These are phyloP conservation scores for Dinochytrium kinnereticum DNA, from an alignment of 371 early-diverging fungal genomes.

Conservation along the genomic window DNA sequence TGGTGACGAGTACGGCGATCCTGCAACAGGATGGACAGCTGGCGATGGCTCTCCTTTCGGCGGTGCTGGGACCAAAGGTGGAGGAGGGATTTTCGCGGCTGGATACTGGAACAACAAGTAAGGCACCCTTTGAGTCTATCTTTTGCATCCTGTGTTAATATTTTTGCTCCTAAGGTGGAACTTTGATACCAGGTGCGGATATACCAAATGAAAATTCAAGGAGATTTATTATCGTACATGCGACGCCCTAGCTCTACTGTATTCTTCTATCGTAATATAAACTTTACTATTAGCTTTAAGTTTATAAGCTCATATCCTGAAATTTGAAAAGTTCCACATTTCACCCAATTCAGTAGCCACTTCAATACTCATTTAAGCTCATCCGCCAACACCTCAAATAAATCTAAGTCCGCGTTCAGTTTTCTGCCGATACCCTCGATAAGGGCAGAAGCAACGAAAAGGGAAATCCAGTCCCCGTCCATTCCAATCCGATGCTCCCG, in stretches of 20 bases:
- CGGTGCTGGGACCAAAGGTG: slow-evolving; percentile 51
- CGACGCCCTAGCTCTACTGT: background rate
- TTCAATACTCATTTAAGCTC: background rate
- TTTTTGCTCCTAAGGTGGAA: slow-evolving; percentile 38
- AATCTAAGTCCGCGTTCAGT: slow-evolving; percentile 1
- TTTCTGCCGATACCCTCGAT: slow-evolving; percentile 91
- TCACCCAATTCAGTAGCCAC: background rate
- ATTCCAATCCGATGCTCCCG: slow-evolving; percentile 88
- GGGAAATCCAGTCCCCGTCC: slow-evolving; percentile 93
- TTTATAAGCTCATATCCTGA: too few species aligned
- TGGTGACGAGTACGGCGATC: slow-evolving; percentile 57
- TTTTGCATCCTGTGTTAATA: background rate
- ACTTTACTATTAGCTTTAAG: background rate
- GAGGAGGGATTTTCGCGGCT: slow-evolving; percentile 54
- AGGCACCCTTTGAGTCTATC: background rate
- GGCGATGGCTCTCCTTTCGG: slow-evolving; percentile 46
- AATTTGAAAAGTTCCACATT: too few species aligned
- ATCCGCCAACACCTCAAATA: slow-evolving; percentile 7
- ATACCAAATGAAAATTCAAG: slow-evolving; percentile 38
- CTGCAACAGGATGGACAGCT: slow-evolving; percentile 57
- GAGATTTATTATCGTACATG: background rate
- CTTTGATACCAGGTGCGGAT: slow-evolving; percentile 48
- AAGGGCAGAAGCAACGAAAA: slow-evolving; percentile 85
- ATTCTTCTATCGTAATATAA: background rate
- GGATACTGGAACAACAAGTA: slow-evolving; percentile 55